A percentile compares a stretch with the other conserved stretches of the same genome.
Evolutionary conservation across 768 basidiomycete genomes (phyloP).

Genomic region (Leccinellum luteum): DNA sequence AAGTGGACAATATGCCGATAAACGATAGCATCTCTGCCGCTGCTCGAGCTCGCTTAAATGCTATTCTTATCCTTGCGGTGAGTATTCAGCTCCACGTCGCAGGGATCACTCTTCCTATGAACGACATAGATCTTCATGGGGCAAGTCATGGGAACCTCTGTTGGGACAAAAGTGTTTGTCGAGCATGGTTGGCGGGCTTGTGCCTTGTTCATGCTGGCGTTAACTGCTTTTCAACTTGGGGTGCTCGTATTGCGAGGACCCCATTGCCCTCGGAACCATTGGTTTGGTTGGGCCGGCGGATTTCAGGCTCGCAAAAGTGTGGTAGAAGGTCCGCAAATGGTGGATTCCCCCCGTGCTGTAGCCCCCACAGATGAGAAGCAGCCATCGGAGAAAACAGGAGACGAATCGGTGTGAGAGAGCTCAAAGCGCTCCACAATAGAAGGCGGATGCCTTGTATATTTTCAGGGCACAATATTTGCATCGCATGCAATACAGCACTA

Average conservation of each 20-base stretch:
- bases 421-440: conserved; percentile 1
- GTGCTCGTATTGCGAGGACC: conserved; percentile 68
- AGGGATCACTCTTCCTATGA: neutral
- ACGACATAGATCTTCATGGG: conserved; percentile 57
- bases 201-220: conserved; percentile 58
- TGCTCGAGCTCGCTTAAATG: conserved; percentile 73
- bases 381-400: conserved; percentile 9
- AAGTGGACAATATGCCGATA: conserved; percentile 7
- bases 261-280: conserved; percentile 45
- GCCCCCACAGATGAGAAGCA: neutral
- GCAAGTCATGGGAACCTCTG: conserved; percentile 79
- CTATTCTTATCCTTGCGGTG: conserved; percentile 69
- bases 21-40: conserved; percentile 32
- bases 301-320: conserved; percentile 41
- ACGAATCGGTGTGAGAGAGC: neutral
- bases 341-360: neutral
- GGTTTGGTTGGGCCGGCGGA: conserved; percentile 67
- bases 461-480: neutral
- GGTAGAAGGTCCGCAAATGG: conserved; percentile 18
- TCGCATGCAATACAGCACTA: neutral
- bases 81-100: conserved; percentile 10
- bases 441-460: neutral
- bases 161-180: conserved; percentile 70
- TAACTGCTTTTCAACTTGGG: conserved; percentile 53
- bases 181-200: conserved; percentile 67